These are phyloP conservation scores for Solanum sejunctum DNA, from an alignment of 257 asterid genomes.

Conservation along the genomic window DNA sequence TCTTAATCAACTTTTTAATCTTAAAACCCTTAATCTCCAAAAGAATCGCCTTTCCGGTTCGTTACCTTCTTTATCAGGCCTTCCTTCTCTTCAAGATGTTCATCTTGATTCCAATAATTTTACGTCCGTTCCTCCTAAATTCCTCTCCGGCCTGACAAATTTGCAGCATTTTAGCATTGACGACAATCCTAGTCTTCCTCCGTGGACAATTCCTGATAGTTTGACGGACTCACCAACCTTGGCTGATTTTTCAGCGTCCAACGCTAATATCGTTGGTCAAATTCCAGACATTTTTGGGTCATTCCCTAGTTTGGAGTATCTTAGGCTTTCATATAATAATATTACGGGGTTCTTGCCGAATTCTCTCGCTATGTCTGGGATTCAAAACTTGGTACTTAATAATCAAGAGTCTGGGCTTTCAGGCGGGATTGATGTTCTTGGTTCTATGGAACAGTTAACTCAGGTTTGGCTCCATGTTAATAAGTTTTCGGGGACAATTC, in stretches of 20 bases:
- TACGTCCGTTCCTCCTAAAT: conserved; percentile 30
- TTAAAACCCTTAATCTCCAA: conserved; percentile 43
- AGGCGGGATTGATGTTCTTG: conserved; percentile 44
- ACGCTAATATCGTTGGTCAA: conserved; percentile 36
- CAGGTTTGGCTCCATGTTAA: conserved; percentile 64
- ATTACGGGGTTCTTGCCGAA: conserved; percentile 48
- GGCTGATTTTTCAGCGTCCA: conserved; percentile 29
- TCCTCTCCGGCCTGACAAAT: conserved; percentile 47
- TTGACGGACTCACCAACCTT: conserved; percentile 44
- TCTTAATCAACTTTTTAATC: conserved; percentile 43
- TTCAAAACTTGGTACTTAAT: conserved; percentile 50
- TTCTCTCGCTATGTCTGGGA: conserved; percentile 40
- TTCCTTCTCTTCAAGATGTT: conserved; percentile 27
- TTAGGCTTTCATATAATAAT: conserved; percentile 57
- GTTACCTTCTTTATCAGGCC: conserved; percentile 39
- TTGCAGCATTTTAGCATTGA: conserved; percentile 39
- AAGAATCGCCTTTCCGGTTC: conserved; percentile 46
- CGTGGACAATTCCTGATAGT: conserved; percentile 41
- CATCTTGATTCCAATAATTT: conserved; percentile 50
- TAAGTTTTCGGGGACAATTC: conserved; percentile 52
- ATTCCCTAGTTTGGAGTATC: conserved; percentile 38
- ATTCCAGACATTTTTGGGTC: conserved; percentile 62
- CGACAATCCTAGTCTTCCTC: conserved; percentile 36
- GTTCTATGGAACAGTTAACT: conserved; percentile 29
- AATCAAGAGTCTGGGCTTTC: conserved; percentile 47